phyloP scores from a whole-genome alignment of 805 yeast species.

The Ogataea populi-albae region DNA sequence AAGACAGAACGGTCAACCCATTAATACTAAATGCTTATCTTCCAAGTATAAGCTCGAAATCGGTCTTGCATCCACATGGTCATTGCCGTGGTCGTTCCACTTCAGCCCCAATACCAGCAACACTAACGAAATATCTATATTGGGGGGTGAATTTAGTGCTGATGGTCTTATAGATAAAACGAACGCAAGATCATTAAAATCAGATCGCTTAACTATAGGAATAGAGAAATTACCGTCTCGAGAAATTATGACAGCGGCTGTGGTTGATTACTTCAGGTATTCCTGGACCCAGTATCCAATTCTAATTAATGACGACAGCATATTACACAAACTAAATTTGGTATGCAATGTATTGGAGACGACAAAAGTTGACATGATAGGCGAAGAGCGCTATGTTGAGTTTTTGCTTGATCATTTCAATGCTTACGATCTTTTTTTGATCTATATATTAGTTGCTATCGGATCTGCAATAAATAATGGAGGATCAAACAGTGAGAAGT shows the following conservation, averaged over 20 bases:
- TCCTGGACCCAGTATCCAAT: constrained; percentile 21
- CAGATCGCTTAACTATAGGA: neutral
- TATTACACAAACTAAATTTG: constrained; percentile 4
- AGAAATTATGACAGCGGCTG: neutral
- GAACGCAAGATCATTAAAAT: neutral
- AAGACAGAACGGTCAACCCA: neutral
- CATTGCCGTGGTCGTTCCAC: constrained; percentile 7
- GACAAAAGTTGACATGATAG: neutral
- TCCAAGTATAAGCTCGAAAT: constrained; percentile 3
- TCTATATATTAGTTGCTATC: constrained; percentile 16
- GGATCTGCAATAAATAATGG: constrained; percentile 12
- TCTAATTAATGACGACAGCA: constrained; percentile 7
- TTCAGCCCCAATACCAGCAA: constrained; percentile 2
- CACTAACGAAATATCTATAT: constrained; percentile 15
- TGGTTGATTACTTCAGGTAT: constrained; percentile 13
- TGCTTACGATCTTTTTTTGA: constrained; percentile 13
- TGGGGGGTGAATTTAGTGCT: constrained; percentile 1
- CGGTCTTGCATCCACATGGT: constrained; percentile 5
- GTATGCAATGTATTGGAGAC: constrained; percentile 6
- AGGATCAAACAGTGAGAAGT: neutral
- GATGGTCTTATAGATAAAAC: constrained; percentile 6
- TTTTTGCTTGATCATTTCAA: constrained; percentile 6
- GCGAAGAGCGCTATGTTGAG: constrained; percentile 3
- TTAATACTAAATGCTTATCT: constrained; percentile 4
- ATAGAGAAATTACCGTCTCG: neutral